Percentiles rank a stretch among this genome's conserved stretches.
Conservation (phyloP, 345 rosid genomes). For the Capsella bursapastoris region DNA sequence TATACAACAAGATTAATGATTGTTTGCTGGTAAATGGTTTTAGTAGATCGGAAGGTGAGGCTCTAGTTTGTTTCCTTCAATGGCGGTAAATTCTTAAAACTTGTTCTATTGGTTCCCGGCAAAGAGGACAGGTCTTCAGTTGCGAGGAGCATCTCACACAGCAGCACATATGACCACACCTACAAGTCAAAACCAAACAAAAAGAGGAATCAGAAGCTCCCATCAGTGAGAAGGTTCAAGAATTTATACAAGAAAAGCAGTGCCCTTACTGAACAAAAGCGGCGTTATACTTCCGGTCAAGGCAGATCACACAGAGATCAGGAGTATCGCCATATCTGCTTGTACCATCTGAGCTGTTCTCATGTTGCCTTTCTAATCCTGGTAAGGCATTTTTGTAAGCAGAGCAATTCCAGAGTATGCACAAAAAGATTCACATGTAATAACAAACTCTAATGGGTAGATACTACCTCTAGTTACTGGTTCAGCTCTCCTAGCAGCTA, state of each 20-base stretch:
- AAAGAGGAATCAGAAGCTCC: not conserved
- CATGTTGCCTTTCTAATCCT: conserved; percentile 21
- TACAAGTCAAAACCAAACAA: conserved; percentile 41
- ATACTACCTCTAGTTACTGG: conserved; percentile 35
- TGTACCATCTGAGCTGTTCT: conserved; percentile 33
- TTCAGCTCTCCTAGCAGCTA: conserved; percentile 11
- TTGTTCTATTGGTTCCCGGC: conserved; percentile 64
- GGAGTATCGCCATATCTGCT: conserved; percentile 42
- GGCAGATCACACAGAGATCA: conserved; percentile 82
- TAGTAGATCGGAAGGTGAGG: not conserved
- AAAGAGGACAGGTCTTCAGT: conserved; percentile 69
- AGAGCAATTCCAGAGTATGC: not conserved
- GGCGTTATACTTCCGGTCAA: conserved; percentile 68
- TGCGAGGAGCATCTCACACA: conserved; percentile 68
- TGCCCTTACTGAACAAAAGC: conserved; percentile 79
- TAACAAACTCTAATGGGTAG: not conserved
- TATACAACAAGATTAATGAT: not conserved
- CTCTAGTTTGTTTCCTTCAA: conserved; percentile 35
- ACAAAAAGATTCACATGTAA: conserved; percentile 8
- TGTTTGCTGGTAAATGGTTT: not conserved
- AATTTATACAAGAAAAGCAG: conserved; percentile 10
- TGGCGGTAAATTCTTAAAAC: conserved; percentile 71
- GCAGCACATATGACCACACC: conserved; percentile 96
- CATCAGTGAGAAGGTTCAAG: not conserved
- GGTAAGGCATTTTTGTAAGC: not conserved